Base-by-base conservation (phyloP, 1,284 basidiomycete genomes). In the Pascua sp. region DNA sequence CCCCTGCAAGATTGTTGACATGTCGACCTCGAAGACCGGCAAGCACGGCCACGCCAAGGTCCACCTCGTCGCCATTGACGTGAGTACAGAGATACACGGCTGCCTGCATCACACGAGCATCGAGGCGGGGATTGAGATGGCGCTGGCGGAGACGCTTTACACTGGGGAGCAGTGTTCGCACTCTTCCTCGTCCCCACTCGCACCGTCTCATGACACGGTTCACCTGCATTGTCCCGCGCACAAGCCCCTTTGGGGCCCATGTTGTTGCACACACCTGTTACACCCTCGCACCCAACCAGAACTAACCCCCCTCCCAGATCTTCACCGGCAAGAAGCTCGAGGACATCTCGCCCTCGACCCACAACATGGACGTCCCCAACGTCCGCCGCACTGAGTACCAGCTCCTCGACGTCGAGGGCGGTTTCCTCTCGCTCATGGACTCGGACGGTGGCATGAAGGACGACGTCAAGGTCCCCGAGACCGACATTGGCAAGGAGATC, bases 21-120 rank as follows among this genome's bases (percentile, higher is more conserved):
- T 98, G 95, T 97, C 94, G 66, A 98, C 96, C 82, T 98, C 95
- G 78, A 98, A 98, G 71, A 75, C 73, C 59, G 61, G 76, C 61
- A 93, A 93, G 86, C 95, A 98, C 84, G 95, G 95, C 75, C 96
- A 98, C 84, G 95, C 96, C 80, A 98, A 98, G 83, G 95, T 98
- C 77, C 92, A 98, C 82, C 85, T 98, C 69, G 86, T 98, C 73
- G 96, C 87, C 77, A 89, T 89, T 77, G 96, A 98, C 82, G 94
- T 94, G 76, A 70, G 90, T 84, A 12, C 18, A 46, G 45, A 11
- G 45, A 16, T 12, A 15, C 15, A 17, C 24, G 7, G 24, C 24
- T 11, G 8, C 24, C 39, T 7, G 48, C 39, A 17, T n/a, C 7
- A 18, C 47, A 12, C 10, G 43, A 16, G 43, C 18, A 32, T 47